A percentile compares a stretch with the other conserved stretches of the same genome.
phyloP scores from a whole-genome alignment of 345 rosid species.

The Toxicodendron radicans region DNA sequence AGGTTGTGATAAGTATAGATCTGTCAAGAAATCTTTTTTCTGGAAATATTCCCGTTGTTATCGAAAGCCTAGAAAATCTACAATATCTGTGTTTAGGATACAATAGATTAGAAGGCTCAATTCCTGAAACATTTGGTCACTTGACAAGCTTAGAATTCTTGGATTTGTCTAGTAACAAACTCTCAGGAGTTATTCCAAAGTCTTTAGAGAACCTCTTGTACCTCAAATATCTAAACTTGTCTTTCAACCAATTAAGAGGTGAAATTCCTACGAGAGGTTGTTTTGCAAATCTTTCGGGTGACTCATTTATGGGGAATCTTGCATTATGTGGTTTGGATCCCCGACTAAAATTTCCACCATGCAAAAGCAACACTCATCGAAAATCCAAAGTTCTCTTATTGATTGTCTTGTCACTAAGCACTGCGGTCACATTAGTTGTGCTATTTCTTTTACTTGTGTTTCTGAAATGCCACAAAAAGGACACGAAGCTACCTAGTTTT shows the following conservation, averaged over 20 bases:
- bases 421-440: not conserved
- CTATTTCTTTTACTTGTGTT: not conserved
- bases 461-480: not conserved
- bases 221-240: too few species aligned
- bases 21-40: conserved; percentile 18
- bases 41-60: not conserved
- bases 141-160: conserved; percentile 4
- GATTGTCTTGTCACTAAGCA: not conserved
- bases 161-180: too few species aligned
- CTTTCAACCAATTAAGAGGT: not conserved
- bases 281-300: conserved; percentile 10
- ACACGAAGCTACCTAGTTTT: too few species aligned
- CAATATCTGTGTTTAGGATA: not conserved
- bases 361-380: not conserved
- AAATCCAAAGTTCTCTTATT: not conserved
- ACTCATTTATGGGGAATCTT: conserved; percentile 8
- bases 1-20: not conserved
- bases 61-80: not conserved
- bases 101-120: conserved; percentile 8
- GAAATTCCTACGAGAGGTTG: conserved; percentile 14
- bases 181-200: too few species aligned
- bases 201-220: too few species aligned
- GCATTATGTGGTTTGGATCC: conserved; percentile 12
- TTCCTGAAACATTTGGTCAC: conserved; percentile 11
- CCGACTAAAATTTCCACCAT: conserved; percentile 7